Evolutionary conservation across 2,329 filamentous ascomycete genomes (phyloP).

Genomic region (Dryadomyces sulphureus): DNA sequence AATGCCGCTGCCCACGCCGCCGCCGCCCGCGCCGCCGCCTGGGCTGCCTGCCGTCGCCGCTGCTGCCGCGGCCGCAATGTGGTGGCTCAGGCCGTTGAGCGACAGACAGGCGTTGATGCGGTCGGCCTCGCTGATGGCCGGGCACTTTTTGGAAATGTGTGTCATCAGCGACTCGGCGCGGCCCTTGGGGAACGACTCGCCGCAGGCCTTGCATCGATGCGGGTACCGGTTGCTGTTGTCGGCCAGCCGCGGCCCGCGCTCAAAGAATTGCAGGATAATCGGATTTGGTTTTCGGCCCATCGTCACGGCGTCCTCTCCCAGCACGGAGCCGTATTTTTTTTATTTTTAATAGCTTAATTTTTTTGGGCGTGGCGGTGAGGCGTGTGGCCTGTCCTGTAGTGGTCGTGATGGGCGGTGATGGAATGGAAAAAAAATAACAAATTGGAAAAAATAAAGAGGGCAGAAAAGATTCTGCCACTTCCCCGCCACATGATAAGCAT

Average conservation of each 20-base stretch:
- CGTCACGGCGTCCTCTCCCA: slow-evolving; percentile 11
- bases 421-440: slow-evolving; percentile 3
- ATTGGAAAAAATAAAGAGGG: slow-evolving; percentile 3
- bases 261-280: slow-evolving; percentile 77
- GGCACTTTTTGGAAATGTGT: slow-evolving; percentile 78
- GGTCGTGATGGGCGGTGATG: slow-evolving; percentile 6
- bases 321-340: not conserved
- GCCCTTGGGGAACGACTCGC: slow-evolving; percentile 80
- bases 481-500: slow-evolving; percentile 9
- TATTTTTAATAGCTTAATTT: not conserved
- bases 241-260: slow-evolving; percentile 70
- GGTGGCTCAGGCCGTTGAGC: slow-evolving; percentile 48
- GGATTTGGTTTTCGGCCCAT: slow-evolving; percentile 79
- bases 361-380: slow-evolving; percentile 2
- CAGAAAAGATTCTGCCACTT: slow-evolving; percentile 10
- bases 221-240: slow-evolving; percentile 87
- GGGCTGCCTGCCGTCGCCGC: slow-evolving; percentile 8
- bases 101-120: slow-evolving; percentile 61
- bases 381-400: not conserved
- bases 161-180: slow-evolving; percentile 68
- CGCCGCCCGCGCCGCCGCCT: slow-evolving; percentile 8
- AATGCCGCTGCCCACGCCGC: not conserved
- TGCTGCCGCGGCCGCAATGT: slow-evolving; percentile 12
- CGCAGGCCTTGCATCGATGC: slow-evolving; percentile 79
- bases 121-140: slow-evolving; percentile 59